Base-by-base conservation (phyloP, 371 early-diverging fungal genomes). In the Rhizomucor miehei region DNA sequence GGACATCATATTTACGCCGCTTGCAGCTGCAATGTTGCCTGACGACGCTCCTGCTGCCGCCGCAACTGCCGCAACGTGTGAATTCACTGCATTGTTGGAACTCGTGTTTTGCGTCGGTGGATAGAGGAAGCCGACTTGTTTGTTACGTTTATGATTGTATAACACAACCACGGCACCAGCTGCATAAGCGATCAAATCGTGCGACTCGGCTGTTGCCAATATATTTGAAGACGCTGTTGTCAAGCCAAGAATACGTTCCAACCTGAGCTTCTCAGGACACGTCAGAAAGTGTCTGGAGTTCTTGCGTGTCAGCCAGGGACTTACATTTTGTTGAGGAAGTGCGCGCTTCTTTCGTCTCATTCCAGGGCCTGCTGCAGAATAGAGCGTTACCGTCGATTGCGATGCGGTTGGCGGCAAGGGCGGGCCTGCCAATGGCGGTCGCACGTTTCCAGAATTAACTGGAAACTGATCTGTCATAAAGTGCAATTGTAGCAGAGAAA, bases 141-240 rank as follows among this genome's bases (percentile, higher is more conserved):
- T 80, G 59, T 89, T 82, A 17, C 74, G 74, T 38, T 79, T 78
- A 62, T 87, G 81, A 62, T 87, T 83, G 65, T 89, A 89, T 34
- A 89, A 71, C 16, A 88, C 86, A 8, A 87, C 83, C 3, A 84
- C 81, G 23, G 85, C 87, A 34, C 90, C 92, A 25, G 91, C 87
- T 23, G 88, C 82, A 72, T 86, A 88, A 24, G 89, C 90, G 23
- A 89, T 73, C 44, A 87, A 56, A 66, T 82, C 85, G 6, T 76
- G 70, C 4, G 62, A 55, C 39, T 77, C 61, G 43, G 86, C 77
- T 43, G 82, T 70, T 6, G 84, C 81, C 44, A 90, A 52, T 21
- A 74, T 69, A 62, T 82, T 79, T 19, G 79, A 71, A 13, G 76
- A 77, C 24, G 70, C 77, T 4, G 84, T 73, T 3, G 87, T 87